These are phyloP conservation scores for Solanum acaule DNA, from an alignment of 257 asterid genomes.

Conservation along the genomic window DNA sequence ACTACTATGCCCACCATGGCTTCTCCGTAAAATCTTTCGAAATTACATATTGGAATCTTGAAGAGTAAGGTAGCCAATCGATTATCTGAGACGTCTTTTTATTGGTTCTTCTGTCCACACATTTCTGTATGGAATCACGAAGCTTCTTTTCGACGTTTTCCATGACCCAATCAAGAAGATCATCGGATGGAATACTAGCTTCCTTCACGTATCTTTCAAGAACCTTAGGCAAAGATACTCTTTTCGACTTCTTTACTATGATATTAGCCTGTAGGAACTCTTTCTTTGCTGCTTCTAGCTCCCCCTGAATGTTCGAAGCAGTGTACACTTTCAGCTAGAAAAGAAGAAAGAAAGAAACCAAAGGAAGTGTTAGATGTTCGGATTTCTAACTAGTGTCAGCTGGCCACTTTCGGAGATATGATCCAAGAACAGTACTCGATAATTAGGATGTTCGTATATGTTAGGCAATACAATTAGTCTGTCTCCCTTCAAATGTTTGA, in stretches of 20 bases:
- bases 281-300: constrained; percentile 41
- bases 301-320: constrained; percentile 31
- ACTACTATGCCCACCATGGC: constrained; percentile 31
- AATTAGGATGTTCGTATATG: background rate
- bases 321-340: constrained; percentile 45
- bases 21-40: constrained; percentile 37
- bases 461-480: background rate
- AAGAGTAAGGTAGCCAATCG: constrained; percentile 47
- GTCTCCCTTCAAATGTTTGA: background rate
- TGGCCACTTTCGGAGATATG: background rate
- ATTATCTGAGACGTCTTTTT: constrained; percentile 32
- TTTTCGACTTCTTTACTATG: constrained; percentile 34
- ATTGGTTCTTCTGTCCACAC: constrained; percentile 15
- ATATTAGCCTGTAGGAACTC: constrained; percentile 45
- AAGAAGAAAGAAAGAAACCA: background rate
- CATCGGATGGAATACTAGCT: constrained; percentile 30
- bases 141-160: constrained; percentile 41
- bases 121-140: constrained; percentile 30
- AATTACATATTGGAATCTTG: constrained; percentile 41
- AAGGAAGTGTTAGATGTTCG: background rate
- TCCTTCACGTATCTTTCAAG: constrained; percentile 44
- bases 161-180: constrained; percentile 32
- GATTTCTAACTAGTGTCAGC: background rate
- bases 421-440: background rate
- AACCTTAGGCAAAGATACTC: constrained; percentile 35